Conservation (phyloP, 805 yeast genomes). For the Ascoidea tarda region DNA sequence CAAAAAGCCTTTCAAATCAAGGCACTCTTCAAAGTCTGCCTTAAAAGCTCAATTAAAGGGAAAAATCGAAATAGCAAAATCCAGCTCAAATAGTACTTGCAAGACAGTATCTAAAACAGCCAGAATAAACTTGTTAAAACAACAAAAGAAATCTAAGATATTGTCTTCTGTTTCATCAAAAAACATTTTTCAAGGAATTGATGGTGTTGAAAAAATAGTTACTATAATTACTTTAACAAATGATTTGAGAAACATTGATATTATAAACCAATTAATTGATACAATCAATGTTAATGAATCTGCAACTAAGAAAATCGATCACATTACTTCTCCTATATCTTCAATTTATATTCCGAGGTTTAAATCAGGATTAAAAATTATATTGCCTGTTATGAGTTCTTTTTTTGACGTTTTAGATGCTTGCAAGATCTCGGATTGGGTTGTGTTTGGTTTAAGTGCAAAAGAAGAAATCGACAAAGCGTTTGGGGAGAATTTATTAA, state of each 20-base stretch:
- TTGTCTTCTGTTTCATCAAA: conserved; percentile 41
- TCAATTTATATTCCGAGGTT: conserved; percentile 46
- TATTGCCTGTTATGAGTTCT: conserved; percentile 58
- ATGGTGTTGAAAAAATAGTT: conserved; percentile 74
- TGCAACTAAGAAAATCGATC: conserved; percentile 14
- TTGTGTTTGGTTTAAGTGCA: conserved; percentile 82
- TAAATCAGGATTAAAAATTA: conserved; percentile 55
- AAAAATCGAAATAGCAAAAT: conserved; percentile 58
- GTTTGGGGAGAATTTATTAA: conserved; percentile 78
- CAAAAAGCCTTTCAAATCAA: conserved; percentile 84
- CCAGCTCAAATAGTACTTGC: conserved; percentile 15
- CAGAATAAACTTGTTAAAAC: conserved; percentile 68
- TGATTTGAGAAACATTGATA: conserved; percentile 46
- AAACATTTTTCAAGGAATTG: conserved; percentile 64
- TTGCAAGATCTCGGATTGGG: conserved; percentile 80
- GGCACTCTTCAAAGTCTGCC: conserved; percentile 81
- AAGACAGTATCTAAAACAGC: conserved; percentile 19
- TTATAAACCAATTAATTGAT: conserved; percentile 36
- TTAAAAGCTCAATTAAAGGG: conserved; percentile 74
- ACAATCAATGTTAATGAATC: conserved; percentile 18
- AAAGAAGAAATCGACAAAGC: conserved; percentile 63
- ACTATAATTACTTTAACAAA: conserved; percentile 68
- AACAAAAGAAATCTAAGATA: conserved; percentile 62
- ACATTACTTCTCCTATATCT: conserved; percentile 20
- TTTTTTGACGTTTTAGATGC: conserved; percentile 68